Conservation (phyloP, 106 monocot species). For the Gastrodia elata region DNA sequence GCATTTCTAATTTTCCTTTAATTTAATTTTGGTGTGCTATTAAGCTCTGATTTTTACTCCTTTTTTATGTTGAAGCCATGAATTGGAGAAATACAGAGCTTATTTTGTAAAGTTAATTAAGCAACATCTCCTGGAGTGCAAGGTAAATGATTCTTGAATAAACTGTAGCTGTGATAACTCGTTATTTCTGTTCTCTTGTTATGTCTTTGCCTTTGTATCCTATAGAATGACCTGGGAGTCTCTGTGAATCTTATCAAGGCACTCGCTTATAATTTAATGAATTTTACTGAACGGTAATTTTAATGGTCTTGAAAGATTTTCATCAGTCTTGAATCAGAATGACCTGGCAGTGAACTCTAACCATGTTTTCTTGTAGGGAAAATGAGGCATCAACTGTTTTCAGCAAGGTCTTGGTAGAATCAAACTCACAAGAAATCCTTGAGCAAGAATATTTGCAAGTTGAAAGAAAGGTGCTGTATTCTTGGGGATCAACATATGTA, state of each 20-base stretch:
- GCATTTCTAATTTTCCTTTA: neutral
- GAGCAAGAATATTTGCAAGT: slow-evolving; percentile 71
- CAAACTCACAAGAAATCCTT: slow-evolving; percentile 45
- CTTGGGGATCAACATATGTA: neutral
- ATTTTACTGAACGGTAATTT: slow-evolving; percentile 45
- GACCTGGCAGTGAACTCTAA: neutral
- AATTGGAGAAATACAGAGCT: slow-evolving; percentile 62
- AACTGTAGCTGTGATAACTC: neutral
- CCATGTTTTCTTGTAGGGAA: slow-evolving; percentile 19
- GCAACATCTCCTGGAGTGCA: slow-evolving; percentile 59
- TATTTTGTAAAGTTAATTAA: slow-evolving; percentile 54
- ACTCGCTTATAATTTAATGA: slow-evolving; percentile 63
- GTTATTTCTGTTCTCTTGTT: neutral
- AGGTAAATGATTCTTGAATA: slow-evolving; percentile 26
- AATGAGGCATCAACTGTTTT: slow-evolving; percentile 13
- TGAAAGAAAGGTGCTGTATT: slow-evolving; percentile 54
- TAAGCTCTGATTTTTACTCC: neutral
- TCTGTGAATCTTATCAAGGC: slow-evolving; percentile 40
- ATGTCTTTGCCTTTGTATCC: neutral
- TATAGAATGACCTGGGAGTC: slow-evolving; percentile 51
- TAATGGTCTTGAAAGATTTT: neutral
- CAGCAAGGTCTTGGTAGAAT: slow-evolving; percentile 21
- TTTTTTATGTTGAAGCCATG: slow-evolving; percentile 41
- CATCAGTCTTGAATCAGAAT: neutral
- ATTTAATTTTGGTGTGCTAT: neutral